Percentiles rank a stretch among this genome's conserved stretches.
Conservation (phyloP, 768 basidiomycete genomes). For the Mycena polygramma region DNA sequence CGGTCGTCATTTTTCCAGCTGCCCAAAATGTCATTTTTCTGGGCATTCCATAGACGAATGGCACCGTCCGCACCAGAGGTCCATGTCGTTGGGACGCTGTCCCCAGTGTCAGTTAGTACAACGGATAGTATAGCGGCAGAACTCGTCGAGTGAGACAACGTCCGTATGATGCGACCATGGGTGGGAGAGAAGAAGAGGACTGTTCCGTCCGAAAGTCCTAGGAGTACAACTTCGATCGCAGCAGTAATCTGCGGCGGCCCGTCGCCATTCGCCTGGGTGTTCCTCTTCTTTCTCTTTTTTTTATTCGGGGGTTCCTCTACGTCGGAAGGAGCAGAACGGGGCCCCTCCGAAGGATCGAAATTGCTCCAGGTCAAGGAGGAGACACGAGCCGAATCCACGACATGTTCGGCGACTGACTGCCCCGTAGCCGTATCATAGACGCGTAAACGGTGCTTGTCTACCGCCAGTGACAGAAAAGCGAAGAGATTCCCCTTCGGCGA, state of each 20-base stretch:
- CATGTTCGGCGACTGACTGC: slow-evolving; percentile 69
- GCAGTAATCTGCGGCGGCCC: slow-evolving; percentile 42
- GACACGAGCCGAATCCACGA: slow-evolving; percentile 67
- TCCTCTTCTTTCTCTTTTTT: slow-evolving; percentile 67
- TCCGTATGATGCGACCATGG: slow-evolving; percentile 68
- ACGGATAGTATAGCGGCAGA: slow-evolving; percentile 66
- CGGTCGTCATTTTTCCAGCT: slow-evolving; percentile 71
- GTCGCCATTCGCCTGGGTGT: slow-evolving; percentile 41
- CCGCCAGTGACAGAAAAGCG: slow-evolving; percentile 71
- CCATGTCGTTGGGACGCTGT: slow-evolving; percentile 58
- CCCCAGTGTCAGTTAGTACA: slow-evolving; percentile 47
- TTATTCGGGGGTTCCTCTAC: slow-evolving; percentile 57
- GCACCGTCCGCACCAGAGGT: slow-evolving; percentile 70
- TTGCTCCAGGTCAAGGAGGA: slow-evolving; percentile 67
- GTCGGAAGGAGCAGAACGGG: slow-evolving; percentile 40
- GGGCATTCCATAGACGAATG: slow-evolving; percentile 70
- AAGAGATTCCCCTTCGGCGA: slow-evolving; percentile 69
- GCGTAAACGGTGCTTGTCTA: slow-evolving; percentile 80
- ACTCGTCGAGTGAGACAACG: slow-evolving; percentile 68
- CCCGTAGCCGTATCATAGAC: slow-evolving; percentile 71
- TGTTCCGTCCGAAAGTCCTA: slow-evolving; percentile 75
- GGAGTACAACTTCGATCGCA: slow-evolving; percentile 59
- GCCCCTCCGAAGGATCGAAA: slow-evolving; percentile 48
- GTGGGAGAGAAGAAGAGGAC: slow-evolving; percentile 72
- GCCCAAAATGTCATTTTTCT: slow-evolving; percentile 60